A percentile compares a stretch with the other conserved stretches of the same genome.
These are phyloP conservation scores for Byssothecium circinans DNA, from an alignment of 2,329 filamentous ascomycete species.

Conservation along the genomic window DNA sequence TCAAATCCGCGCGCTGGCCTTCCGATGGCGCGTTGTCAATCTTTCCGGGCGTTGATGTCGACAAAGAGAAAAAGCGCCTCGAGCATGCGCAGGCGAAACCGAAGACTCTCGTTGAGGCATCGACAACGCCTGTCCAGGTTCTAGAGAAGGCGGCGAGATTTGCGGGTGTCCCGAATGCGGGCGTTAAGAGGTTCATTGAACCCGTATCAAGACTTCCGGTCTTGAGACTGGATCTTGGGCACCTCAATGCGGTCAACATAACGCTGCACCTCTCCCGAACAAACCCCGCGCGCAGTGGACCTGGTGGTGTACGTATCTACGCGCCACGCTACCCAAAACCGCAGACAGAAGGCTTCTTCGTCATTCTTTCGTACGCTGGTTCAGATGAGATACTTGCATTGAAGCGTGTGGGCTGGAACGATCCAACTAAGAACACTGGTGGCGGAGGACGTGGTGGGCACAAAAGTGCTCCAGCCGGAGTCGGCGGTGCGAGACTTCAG, in stretches of 20 bases:
- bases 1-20: conserved; percentile 93
- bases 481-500: conserved; percentile 43
- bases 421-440: conserved; percentile 12
- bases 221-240: conserved; percentile 62
- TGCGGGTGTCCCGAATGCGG: conserved; percentile 53
- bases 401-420: conserved; percentile 79
- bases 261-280: conserved; percentile 65
- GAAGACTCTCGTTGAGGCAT: conserved; percentile 44
- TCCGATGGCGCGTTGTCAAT: conserved; percentile 77
- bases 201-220: conserved; percentile 69
- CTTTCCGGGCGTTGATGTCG: conserved; percentile 68
- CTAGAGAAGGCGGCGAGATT: conserved; percentile 48
- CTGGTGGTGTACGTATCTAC: conserved; percentile 70
- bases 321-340: conserved; percentile 91
- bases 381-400: conserved; percentile 80
- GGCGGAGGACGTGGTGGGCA: conserved; percentile 7
- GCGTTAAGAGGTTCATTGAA: conserved; percentile 57
- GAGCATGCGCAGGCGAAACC: conserved; percentile 42
- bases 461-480: conserved; percentile 11
- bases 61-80: conserved; percentile 47
- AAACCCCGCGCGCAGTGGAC: conserved; percentile 54
- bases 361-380: conserved; percentile 68
- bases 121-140: conserved; percentile 15
- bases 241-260: conserved; percentile 64
- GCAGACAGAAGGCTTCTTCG: conserved; percentile 92